A percentile compares a stretch with the other conserved stretches of the same genome.
phyloP scores from a whole-genome alignment of 176 grass and related monocot species.

The Zoysia pacifica region DNA sequence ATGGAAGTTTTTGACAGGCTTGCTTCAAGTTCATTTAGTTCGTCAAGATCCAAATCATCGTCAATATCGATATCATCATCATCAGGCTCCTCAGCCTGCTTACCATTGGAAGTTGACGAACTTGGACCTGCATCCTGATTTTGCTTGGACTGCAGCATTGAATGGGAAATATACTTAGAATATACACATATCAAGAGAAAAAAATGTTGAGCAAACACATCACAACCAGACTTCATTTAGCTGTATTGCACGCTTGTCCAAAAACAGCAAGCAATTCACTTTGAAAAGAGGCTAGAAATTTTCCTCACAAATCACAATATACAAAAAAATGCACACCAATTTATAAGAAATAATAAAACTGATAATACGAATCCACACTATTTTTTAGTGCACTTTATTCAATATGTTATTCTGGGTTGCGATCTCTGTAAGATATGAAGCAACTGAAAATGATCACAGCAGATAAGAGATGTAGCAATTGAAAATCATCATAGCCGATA shows the following conservation, averaged over 20 bases:
- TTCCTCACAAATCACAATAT: background rate
- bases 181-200: background rate
- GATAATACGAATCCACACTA: background rate
- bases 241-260: background rate
- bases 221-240: background rate
- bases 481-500: slow-evolving; percentile 9
- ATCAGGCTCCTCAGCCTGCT: slow-evolving; percentile 51
- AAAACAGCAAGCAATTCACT: background rate
- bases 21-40: slow-evolving; percentile 94
- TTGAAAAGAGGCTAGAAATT: background rate
- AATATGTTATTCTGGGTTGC: background rate
- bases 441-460: slow-evolving; percentile 1
- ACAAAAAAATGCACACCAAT: background rate
- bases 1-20: slow-evolving; percentile 78
- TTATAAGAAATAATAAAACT: background rate
- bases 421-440: background rate
- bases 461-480: slow-evolving; percentile 3
- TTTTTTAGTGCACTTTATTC: background rate
- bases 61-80: slow-evolving; percentile 53
- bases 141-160: slow-evolving; percentile 52
- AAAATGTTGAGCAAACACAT: slow-evolving; percentile 7
- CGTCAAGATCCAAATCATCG: slow-evolving; percentile 90
- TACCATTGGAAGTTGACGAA: slow-evolving; percentile 61
- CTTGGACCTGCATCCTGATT: slow-evolving; percentile 44
- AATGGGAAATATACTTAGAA: slow-evolving; percentile 22